Evolutionary conservation across 495 filamentous ascomycete genomes (phyloP), one percentile per base, ranked within the genome.

Genomic region (Paragyromitra xinjiangensis): DNA sequence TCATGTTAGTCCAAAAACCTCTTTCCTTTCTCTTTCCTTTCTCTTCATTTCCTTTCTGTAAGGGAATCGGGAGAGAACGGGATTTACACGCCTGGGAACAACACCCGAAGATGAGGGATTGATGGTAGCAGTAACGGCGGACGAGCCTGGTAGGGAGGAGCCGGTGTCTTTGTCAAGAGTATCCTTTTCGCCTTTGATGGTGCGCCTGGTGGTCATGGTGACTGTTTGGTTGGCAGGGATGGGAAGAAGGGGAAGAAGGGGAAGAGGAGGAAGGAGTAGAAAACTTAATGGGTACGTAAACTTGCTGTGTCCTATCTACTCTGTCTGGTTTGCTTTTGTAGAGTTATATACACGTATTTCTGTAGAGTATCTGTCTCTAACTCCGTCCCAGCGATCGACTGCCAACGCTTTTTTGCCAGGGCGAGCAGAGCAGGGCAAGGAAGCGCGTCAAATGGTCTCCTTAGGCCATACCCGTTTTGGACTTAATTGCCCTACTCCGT

Each of bases 71-170:
- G 55, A 65, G 37, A 56, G 26, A 26, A 56, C 19, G 77, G 56
- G 50, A 64, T 14, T 44, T 63, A 87, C 90, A 83, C 85, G 94
- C 92, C 86, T 86, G 48, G 93, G 92, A 44, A 96, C 92, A 45
- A 90, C 91, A 56, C 92, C 90, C 16, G 91, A 72, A 67, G 86
- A 88, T 82, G 45, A 29, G 48, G 50, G 55, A 16, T 64, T 70
- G 63, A 64, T 68, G 26, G 19, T 14, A 5, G 39, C 22, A 14
- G 29, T 19, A 6, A 12, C n/a, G 14, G 56, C n/a, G 12, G 80
- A 39, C 8, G 56, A 48, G 65, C 7, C 59, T 14, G 39, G n/a
- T 9, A 19, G 42, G 3, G 24, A 12, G 51, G 48, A 42, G 53
- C 63, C 7, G 39, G 16, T 81, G 79, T 89, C 88, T 81, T 88